Evolutionary conservation across 768 basidiomycete genomes (phyloP), one percentile per base, ranked within the genome.

Genomic region (Trametes cinnabarina): DNA sequence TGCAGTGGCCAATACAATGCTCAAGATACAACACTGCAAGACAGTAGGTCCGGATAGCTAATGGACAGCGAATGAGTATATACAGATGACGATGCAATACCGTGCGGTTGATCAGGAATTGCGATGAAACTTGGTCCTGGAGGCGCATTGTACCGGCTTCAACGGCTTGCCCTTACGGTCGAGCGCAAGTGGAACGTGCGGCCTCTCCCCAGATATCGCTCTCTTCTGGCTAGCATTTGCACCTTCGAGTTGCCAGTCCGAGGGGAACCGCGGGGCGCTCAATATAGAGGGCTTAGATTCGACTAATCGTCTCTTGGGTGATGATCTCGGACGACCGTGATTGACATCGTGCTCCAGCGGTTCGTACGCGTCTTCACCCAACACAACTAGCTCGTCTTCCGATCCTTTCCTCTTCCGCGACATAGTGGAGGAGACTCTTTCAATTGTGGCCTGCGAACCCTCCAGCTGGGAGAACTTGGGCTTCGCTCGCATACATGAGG

Each of bases 321-420:
- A 19, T 15, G 42, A 10, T 30, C 10, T 14, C 17, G 17, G 41
- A 17, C 3, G 54, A 35, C 35, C 23, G 17, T 22, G 22, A 10
- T 22, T 14, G 40, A 15, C 34, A 8, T 54, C 42, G 42, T 30
- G 11, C 11, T 4, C 17, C 3, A 19, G n/a, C 19, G 3, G 10
- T 20, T 9, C 26, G 23, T 17, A n/a, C n/a, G n/a, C n/a, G n/a
- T n/a, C 30, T 6, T 43, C 15, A 3, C n/a, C 42, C 11, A 55
- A 39, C 3, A 47, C 35, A 23, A 48, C 35, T 3, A 55, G 37
- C n/a, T 55, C 54, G 25, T 55, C 54, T 41, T 55, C 54, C 1
- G 54, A 55, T 0, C 54, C 54, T 26, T 40, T 55, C 25, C 54
- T 17, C 37, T 55, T 55, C 7, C 46, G 46, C 3, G 25, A 28